These are phyloP conservation scores for Macadamia tetraphylla DNA, from an alignment of 164 flowering plant species.

Conservation along the genomic window DNA sequence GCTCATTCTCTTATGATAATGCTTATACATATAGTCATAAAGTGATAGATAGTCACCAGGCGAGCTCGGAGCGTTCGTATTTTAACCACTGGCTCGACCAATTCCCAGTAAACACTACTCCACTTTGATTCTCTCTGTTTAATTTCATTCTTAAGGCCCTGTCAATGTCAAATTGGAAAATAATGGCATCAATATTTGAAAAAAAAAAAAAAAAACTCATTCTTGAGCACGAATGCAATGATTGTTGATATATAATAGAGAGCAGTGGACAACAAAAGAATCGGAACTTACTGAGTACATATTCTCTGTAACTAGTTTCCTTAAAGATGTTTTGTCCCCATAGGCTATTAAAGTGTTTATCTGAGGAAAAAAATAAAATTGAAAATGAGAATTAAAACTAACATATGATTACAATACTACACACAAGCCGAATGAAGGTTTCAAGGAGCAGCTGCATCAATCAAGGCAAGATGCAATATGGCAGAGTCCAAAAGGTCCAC, in stretches of 20 bases:
- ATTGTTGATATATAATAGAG: background rate
- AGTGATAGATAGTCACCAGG: slow-evolving; percentile 43
- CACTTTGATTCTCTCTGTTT: slow-evolving; percentile 74
- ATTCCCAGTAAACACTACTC: slow-evolving; percentile 80
- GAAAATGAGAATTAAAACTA: background rate
- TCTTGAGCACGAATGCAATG: too few relatives aligned
- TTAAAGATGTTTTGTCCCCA: slow-evolving; percentile 64
- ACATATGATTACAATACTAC: background rate
- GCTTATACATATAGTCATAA: background rate
- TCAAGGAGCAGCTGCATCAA: too few relatives aligned
- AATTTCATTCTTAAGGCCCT: slow-evolving; percentile 90
- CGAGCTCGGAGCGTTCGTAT: slow-evolving; percentile 91
- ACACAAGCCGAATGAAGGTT: too few relatives aligned
- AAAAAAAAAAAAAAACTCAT: background rate
- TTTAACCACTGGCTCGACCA: slow-evolving; percentile 68
- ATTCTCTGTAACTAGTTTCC: slow-evolving; percentile 84
- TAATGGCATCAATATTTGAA: background rate
- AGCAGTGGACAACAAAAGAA: background rate
- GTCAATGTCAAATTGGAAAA: slow-evolving; percentile 9
- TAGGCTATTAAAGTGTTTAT: slow-evolving; percentile 65
- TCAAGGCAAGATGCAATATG: too few relatives aligned
- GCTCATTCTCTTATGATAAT: too few relatives aligned
- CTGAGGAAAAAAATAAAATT: slow-evolving; percentile 28
- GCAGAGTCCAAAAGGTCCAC: too few relatives aligned
- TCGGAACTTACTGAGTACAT: slow-evolving; percentile 77